Conservation (phyloP, 2,329 filamentous ascomycete species). For the Paecilomyces sp. region DNA sequence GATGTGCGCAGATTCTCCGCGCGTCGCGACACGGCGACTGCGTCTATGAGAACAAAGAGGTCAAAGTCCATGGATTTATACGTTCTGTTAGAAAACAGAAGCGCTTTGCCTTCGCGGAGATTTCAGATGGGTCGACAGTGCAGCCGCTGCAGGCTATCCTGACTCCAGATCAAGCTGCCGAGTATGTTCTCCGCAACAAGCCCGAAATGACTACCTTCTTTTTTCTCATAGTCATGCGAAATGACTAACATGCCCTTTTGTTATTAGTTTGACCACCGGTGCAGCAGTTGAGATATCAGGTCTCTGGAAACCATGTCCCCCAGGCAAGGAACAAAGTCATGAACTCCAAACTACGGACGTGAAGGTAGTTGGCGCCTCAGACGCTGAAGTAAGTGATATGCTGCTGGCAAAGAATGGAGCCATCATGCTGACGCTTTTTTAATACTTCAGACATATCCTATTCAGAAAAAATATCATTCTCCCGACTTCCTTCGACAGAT, state of each 20-base stretch:
- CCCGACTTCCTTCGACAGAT: constrained; percentile 81
- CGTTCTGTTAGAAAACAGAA: constrained; percentile 84
- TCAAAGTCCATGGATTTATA: constrained; percentile 69
- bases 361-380: constrained; percentile 65
- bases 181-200: constrained; percentile 47
- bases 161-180: constrained; percentile 61
- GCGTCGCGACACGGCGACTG: constrained; percentile 17
- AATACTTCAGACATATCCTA: constrained; percentile 64
- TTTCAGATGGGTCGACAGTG: constrained; percentile 81
- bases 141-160: constrained; percentile 74
- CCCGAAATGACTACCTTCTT: background rate
- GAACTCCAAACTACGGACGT: constrained; percentile 71
- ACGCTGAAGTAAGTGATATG: constrained; percentile 61
- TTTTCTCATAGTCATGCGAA: background rate
- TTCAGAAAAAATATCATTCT: constrained; percentile 95
- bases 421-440: background rate
- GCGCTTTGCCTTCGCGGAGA: constrained; percentile 69
- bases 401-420: background rate
- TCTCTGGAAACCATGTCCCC: constrained; percentile 63
- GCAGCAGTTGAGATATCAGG: constrained; percentile 72
- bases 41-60: constrained; percentile 28
- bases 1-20: constrained; percentile 33
- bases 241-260: constrained; percentile 8
- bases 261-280: constrained; percentile 67
- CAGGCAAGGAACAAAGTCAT: constrained; percentile 62